These are phyloP conservation scores for Ganoderma lucidum DNA, from an alignment of 1,284 basidiomycete species.

Conservation along the genomic window DNA sequence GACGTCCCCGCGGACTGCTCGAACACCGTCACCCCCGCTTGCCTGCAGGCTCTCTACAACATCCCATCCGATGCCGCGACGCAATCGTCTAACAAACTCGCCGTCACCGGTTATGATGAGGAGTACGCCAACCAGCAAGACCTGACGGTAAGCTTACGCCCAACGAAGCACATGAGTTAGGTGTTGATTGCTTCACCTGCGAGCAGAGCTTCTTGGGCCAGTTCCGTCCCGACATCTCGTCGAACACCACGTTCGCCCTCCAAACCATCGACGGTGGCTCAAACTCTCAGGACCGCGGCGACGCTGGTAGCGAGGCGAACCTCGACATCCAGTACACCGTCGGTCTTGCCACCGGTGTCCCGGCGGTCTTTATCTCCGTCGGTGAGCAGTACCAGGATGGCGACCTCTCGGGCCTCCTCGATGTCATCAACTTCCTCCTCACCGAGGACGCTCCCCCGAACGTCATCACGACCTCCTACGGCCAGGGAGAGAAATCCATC, in stretches of 20 bases:
- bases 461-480: constrained; percentile 55
- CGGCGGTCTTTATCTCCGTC: constrained; percentile 52
- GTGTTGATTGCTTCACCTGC: background rate
- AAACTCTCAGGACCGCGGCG: constrained; percentile 44
- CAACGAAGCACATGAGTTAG: too few species aligned
- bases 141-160: constrained; percentile 44
- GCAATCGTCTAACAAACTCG: constrained; percentile 55
- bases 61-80: constrained; percentile 52
- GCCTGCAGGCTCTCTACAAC: constrained; percentile 61
- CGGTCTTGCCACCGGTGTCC: constrained; percentile 50
- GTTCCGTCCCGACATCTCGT: constrained; percentile 44
- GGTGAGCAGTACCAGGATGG: constrained; percentile 38
- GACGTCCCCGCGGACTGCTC: constrained; percentile 40
- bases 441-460: constrained; percentile 53
- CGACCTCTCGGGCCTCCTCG: constrained; percentile 34
- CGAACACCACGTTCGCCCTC: constrained; percentile 40
- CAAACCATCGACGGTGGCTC: constrained; percentile 59
- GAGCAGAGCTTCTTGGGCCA: constrained; percentile 36
- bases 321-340: constrained; percentile 72
- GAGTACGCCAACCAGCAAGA: constrained; percentile 60
- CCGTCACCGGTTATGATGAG: constrained; percentile 62
- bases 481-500: constrained; percentile 35
- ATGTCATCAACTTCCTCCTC: constrained; percentile 38
- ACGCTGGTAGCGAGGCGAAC: constrained; percentile 57
- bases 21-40: constrained; percentile 58